phyloP scores from a whole-genome alignment of 1,139 yeast species.

The Pichia terricola region DNA sequence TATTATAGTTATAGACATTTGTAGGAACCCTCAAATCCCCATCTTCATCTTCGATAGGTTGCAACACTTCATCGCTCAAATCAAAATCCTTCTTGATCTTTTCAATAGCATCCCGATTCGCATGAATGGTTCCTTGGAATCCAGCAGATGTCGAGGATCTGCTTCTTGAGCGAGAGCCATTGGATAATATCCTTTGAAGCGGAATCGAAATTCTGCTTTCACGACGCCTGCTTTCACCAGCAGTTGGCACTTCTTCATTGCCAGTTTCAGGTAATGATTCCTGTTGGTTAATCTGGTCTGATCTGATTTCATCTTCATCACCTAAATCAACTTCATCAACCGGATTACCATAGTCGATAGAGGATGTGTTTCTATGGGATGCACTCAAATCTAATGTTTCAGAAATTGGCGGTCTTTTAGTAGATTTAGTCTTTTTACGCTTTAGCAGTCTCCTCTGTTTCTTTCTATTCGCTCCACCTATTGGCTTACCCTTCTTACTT shows the following conservation, averaged over 20 bases:
- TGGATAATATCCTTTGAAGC: conserved; percentile 6
- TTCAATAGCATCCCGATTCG: conserved; percentile 9
- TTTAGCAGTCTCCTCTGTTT: conserved; percentile 27
- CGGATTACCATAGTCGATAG: no score
- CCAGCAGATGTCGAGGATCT: no score
- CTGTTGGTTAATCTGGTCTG: no score
- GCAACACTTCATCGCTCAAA: conserved; percentile 14
- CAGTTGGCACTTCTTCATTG: no score
- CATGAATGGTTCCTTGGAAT: conserved; percentile 10
- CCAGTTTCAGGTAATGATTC: no score
- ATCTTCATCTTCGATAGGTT: conserved; percentile 20
- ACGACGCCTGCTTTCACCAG: no score
- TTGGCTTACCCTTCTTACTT: conserved; percentile 65
- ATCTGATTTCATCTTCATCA: no score
- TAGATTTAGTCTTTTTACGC: conserved; percentile 26
- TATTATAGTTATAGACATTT: conserved; percentile 68
- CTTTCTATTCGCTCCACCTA: conserved; percentile 62
- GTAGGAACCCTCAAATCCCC: conserved; percentile 27
- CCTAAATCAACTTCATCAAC: no score
- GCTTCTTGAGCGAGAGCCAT: conserved; percentile 2
- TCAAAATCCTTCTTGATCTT: conserved; percentile 13
- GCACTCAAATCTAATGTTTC: conserved; percentile 21
- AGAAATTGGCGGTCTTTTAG: conserved; percentile 18
- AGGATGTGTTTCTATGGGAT: conserved; percentile 6
- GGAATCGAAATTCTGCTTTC: conserved; percentile 4